These are phyloP conservation scores for Uronychia binucleata DNA, from an alignment of 73 alveolate species.

Conservation along the genomic window DNA sequence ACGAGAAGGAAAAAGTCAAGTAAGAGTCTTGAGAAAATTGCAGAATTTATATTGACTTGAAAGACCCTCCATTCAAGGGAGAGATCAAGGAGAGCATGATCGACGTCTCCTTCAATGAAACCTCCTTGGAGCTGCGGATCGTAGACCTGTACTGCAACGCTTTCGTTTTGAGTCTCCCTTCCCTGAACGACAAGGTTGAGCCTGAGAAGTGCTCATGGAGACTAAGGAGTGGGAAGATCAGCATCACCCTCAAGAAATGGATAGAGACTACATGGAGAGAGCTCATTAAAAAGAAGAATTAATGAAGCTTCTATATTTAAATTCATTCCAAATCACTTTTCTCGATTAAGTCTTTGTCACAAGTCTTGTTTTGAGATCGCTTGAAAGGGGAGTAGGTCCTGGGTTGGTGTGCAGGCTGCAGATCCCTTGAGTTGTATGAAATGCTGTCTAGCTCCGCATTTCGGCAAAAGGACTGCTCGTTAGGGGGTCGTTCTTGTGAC, in stretches of 20 bases:
- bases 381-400: too few relatives aligned
- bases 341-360: too few relatives aligned
- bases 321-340: not conserved
- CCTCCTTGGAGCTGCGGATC: conserved; percentile 14
- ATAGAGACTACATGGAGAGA: conserved; percentile 69
- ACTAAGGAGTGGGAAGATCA: conserved; percentile 28
- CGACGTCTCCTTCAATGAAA: conserved; percentile 49
- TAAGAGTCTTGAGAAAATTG: not conserved
- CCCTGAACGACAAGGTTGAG: conserved; percentile 57
- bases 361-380: too few relatives aligned
- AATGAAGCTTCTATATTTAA: not conserved
- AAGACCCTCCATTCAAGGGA: conserved; percentile 13
- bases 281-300: conserved; percentile 11
- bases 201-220: conserved; percentile 62
- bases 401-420: too few relatives aligned
- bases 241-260: conserved; percentile 61
- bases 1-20: not conserved
- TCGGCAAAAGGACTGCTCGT: too few relatives aligned
- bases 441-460: too few relatives aligned
- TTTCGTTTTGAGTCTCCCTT: conserved; percentile 23
- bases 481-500: too few relatives aligned
- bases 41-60: conserved; percentile 56
- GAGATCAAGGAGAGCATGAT: conserved; percentile 47
- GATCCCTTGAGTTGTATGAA: too few relatives aligned
- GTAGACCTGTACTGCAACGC: conserved; percentile 48